A percentile compares a stretch with the other conserved stretches of the same genome.
phyloP scores from a whole-genome alignment of 1,284 basidiomycete genomes.

The Austroboletus niveus region DNA sequence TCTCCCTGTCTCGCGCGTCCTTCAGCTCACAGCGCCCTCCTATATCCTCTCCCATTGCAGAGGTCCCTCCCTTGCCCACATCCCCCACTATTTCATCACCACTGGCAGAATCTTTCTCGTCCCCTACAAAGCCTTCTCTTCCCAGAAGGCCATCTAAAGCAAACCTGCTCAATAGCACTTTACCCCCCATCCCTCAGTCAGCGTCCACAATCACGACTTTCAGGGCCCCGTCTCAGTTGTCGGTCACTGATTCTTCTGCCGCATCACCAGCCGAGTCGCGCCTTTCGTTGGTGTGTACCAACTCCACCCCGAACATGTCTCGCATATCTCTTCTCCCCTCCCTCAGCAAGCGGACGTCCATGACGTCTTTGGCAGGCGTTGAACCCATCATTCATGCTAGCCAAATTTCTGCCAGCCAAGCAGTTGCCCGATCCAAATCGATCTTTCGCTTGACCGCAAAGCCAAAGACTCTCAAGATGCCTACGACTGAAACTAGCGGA shows the following conservation, averaged over 20 bases:
- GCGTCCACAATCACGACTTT: conserved; percentile 28
- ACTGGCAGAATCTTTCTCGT: conserved; percentile 1
- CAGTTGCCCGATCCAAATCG: conserved; percentile 22
- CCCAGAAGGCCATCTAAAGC: conserved; percentile 24
- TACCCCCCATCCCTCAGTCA: conserved; percentile 33
- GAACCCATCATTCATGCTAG: conserved; percentile 13
- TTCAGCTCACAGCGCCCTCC: conserved; percentile 29
- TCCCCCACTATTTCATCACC: conserved; percentile 19
- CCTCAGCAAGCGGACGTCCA: conserved; percentile 27
- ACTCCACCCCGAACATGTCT: conserved; percentile 12
- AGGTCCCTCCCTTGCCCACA: conserved; percentile 27
- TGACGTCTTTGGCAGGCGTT: conserved; percentile 25
- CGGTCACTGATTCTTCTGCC: conserved; percentile 12
- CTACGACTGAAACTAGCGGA: conserved; percentile 5
- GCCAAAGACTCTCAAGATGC: conserved; percentile 24
- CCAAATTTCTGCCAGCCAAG: background rate
- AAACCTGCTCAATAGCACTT: conserved; percentile 4
- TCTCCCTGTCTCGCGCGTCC: conserved; percentile 32
- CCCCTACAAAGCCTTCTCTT: conserved; percentile 11
- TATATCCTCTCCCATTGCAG: conserved; percentile 17
- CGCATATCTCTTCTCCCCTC: conserved; percentile 26
- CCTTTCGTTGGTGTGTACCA: conserved; percentile 13
- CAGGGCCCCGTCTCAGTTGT: conserved; percentile 22
- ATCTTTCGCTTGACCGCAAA: conserved; percentile 30
- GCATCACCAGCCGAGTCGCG: conserved; percentile 22